A percentile compares a stretch with the other conserved stretches of the same genome.
Evolutionary conservation across 805 yeast species (phyloP).

Genomic region (Torulaspora indica): DNA sequence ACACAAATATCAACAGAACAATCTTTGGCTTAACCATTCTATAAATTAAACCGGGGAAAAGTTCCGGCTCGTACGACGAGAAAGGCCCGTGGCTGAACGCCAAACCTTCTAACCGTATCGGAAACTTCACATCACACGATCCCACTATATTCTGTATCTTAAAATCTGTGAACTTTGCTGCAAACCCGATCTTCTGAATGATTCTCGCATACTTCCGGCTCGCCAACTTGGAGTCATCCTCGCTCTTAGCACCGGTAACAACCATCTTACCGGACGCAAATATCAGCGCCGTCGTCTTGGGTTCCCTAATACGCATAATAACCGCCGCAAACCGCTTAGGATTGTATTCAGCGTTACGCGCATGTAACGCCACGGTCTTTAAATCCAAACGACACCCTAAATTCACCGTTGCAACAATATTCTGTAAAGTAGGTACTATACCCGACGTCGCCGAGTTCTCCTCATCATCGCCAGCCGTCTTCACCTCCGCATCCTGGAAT

Average conservation of each 20-base stretch:
- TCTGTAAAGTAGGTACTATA: conserved; percentile 87
- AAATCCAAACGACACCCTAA: conserved; percentile 92
- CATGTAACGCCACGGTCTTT: conserved; percentile 95
- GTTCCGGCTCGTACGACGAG: conserved; percentile 96
- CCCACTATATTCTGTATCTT: conserved; percentile 98
- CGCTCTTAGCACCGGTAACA: conserved; percentile 98
- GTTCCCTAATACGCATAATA: conserved; percentile 98
- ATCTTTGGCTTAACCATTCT: conserved; percentile 99
- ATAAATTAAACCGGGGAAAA: conserved; percentile 96
- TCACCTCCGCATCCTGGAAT: conserved; percentile 6
- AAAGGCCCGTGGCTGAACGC: conserved; percentile 98
- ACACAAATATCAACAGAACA: conserved; percentile 89
- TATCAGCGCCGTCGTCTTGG: conserved; percentile 94
- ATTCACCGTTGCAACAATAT: conserved; percentile 96
- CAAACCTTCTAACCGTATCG: conserved; percentile 92
- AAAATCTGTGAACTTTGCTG: conserved; percentile 96
- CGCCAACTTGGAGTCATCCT: conserved; percentile 97
- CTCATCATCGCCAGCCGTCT: conserved; percentile 22
- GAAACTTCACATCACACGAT: conserved; percentile 97
- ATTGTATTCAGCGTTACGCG: conserved; percentile 97
- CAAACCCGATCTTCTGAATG: conserved; percentile 94
- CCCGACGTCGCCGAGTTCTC: conserved; percentile 85
- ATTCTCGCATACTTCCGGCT: conserved; percentile 97
- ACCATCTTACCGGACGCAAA: conserved; percentile 99
- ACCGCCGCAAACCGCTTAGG: conserved; percentile 99